Evolutionary conservation across 2,329 filamentous ascomycete species (phyloP).

Genomic region (Aureobasidium musti): DNA sequence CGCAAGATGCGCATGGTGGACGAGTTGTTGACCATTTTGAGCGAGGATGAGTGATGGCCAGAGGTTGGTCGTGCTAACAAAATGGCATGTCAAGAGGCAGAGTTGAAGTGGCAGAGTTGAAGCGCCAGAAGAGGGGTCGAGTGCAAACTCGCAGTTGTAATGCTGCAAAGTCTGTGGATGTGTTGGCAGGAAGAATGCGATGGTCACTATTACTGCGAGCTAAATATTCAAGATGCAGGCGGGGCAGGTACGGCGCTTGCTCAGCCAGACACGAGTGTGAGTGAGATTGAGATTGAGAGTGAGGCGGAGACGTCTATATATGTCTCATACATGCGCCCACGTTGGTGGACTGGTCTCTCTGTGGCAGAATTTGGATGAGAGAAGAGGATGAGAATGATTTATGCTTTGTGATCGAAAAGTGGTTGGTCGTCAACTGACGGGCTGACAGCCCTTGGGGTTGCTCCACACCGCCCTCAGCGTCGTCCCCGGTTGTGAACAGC

Average conservation of each 20-base stretch:
- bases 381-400: neutral
- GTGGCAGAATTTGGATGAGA: neutral
- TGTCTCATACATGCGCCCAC: neutral
- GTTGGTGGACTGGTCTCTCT: neutral
- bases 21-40: constrained; percentile 77
- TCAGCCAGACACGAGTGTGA: constrained; percentile 8
- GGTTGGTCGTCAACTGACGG: neutral
- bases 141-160: neutral
- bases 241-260: constrained; percentile 16
- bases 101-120: constrained; percentile 26
- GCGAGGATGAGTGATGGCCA: neutral
- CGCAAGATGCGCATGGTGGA: constrained; percentile 85
- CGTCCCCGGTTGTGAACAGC: neutral
- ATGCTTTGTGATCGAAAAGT: neutral
- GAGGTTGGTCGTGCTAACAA: neutral
- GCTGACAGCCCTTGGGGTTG: neutral
- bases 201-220: constrained; percentile 13
- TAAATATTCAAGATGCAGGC: neutral
- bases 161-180: neutral
- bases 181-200: neutral
- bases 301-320: neutral
- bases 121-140: neutral
- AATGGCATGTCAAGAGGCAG: constrained; percentile 18
- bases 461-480: constrained; percentile 6
- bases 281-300: neutral